Conservation (phyloP, 257 asterid genomes). For the Solanum lycopersicoides region DNA sequence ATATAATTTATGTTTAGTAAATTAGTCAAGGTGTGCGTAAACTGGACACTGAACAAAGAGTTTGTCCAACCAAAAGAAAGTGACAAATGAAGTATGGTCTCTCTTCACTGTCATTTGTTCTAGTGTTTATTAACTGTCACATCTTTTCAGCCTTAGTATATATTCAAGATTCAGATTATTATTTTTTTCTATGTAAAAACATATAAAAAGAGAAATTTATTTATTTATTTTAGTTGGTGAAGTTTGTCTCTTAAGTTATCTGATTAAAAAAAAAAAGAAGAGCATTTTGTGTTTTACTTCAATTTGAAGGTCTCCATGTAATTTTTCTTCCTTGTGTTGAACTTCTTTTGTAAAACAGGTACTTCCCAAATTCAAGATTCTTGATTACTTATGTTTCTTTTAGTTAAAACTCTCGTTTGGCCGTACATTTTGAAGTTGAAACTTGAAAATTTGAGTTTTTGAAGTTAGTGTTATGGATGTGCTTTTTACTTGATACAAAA, state of each 20-base stretch:
- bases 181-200: neutral
- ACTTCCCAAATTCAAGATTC: neutral
- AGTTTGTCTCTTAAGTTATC: neutral
- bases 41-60: rapidly evolving
- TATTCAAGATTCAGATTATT: neutral
- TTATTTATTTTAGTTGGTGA: neutral
- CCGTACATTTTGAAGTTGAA: neutral
- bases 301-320: neutral
- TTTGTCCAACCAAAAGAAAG: neutral
- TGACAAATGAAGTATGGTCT: neutral
- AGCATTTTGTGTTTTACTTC: neutral
- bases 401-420: neutral
- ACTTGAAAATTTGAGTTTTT: no score
- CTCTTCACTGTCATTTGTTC: neutral
- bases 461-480: no score
- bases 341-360: neutral
- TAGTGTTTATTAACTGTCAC: neutral
- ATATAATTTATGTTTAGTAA: neutral
- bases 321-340: neutral
- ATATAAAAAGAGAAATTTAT: neutral
- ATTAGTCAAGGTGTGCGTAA: neutral
- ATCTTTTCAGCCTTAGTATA: neutral
- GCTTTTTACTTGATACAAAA: no score
- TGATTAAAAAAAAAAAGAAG: no score
- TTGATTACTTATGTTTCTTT: neutral